Conservation (phyloP, 495 filamentous ascomycete genomes). For the Cairneyella variabilis region DNA sequence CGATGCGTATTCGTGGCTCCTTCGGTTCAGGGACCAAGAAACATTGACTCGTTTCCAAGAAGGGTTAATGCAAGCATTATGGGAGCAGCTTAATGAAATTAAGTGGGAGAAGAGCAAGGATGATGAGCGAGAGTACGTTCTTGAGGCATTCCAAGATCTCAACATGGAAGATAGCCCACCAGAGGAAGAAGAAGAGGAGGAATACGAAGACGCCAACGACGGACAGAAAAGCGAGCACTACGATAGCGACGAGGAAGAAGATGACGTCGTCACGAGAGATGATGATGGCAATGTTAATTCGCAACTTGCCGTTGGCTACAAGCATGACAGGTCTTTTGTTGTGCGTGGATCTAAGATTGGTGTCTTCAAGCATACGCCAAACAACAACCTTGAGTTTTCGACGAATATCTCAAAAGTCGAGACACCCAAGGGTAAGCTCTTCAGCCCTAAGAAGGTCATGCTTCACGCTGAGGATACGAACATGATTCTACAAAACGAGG, state of each 20-base stretch:
- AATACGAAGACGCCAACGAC: conserved; percentile 63
- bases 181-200: conserved; percentile 55
- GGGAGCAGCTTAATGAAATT: conserved; percentile 93
- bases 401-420: conserved; percentile 96
- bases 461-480: conserved; percentile 88
- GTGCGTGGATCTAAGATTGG: conserved; percentile 96
- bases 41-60: conserved; percentile 86
- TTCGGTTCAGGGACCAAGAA: conserved; percentile 81
- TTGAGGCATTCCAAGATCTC: conserved; percentile 94
- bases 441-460: conserved; percentile 98
- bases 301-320: conserved; percentile 95
- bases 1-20: conserved; percentile 90
- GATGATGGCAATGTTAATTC: conserved; percentile 88
- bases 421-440: conserved; percentile 80
- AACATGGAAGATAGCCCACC: conserved; percentile 75
- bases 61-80: conserved; percentile 89
- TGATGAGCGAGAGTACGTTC: conserved; percentile 86
- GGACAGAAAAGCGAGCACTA: conserved; percentile 75
- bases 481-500: conserved; percentile 83
- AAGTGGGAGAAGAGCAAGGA: conserved; percentile 95
- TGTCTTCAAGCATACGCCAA: conserved; percentile 93
- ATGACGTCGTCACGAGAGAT: conserved; percentile 68
- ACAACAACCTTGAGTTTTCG: conserved; percentile 93
- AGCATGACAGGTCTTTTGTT: conserved; percentile 94
- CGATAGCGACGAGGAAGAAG: conserved; percentile 87